Evolutionary conservation across 306 rosid genomes (phyloP), one percentile per base, ranked within the genome.

Genomic region (Hippophae gyantsensis): DNA sequence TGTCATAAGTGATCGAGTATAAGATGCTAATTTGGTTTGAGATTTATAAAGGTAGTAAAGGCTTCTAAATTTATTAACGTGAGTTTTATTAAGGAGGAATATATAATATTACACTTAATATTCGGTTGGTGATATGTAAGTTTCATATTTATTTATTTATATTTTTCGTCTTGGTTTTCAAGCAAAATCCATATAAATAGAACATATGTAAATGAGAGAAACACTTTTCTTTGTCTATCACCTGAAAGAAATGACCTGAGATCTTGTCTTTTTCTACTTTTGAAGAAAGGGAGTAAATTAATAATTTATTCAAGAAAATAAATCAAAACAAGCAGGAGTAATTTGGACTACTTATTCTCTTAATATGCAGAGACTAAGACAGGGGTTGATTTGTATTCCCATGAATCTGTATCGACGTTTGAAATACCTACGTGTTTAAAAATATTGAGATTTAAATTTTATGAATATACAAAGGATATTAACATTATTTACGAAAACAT

Each of bases 51-150:
- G 58, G 11, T 43, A 25, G 18, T 27, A 49, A 14, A 10, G 53
- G n/a, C 5, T 49, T 49, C 14, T 49, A 49, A 49, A 49, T 12
- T 6, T 48, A 48, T 12, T 32, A 1, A 62, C 8, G 55, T 48
- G 57, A 42, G 52, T 10, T 10, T 41, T 10, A 41, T 12, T n/a
- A 9, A 46, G 77, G 54, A 50, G 43, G 65, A 60, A 52, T 61
- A 18, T 18, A 18, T 18, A 18, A 18, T 18, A 42, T 48, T 23
- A 1, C 32, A 8, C 9, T 49, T 63, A 7, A 51, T 26, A 72
- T 56, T 73, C 67, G 94, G 93, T 79, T 82, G 99, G 84, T 92
- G 83, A 73, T 63, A 62, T 72, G 97, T 76, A 79, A 66, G 76
- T 69, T 81, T 92, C 95, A 82, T 59, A 78, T 73, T 64, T 47